A percentile compares a stretch with the other conserved stretches of the same genome.
These are phyloP conservation scores for Sedum album DNA, from an alignment of 164 flowering plant species.

Conservation along the genomic window DNA sequence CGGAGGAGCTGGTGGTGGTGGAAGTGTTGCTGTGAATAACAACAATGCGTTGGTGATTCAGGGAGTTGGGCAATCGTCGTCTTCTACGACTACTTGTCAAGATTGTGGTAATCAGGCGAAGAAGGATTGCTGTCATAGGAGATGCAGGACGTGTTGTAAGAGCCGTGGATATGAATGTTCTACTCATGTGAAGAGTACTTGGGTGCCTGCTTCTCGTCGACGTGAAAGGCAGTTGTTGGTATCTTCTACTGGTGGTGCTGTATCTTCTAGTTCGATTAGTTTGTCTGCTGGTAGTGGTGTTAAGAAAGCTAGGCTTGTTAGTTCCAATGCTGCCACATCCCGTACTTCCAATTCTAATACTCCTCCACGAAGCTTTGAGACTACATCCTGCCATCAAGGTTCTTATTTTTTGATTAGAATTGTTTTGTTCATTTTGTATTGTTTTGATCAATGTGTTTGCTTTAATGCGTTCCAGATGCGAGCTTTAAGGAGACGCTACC, in stretches of 20 bases:
- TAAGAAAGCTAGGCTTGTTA: slow-evolving; percentile 68
- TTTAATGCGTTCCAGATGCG: slow-evolving; percentile 34
- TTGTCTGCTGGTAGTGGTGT: slow-evolving; percentile 30
- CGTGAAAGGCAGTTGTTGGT: slow-evolving; percentile 65
- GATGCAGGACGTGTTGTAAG: slow-evolving; percentile 97
- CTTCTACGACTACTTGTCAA: slow-evolving; percentile 49
- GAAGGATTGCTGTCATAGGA: slow-evolving; percentile 73
- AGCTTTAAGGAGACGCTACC: slow-evolving; percentile 66
- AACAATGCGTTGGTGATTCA: slow-evolving; percentile 11
- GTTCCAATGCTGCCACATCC: slow-evolving; percentile 59
- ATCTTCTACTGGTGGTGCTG: slow-evolving; percentile 24
- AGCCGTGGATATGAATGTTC: slow-evolving; percentile 80
- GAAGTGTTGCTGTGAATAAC: not conserved
- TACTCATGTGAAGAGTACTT: slow-evolving; percentile 94
- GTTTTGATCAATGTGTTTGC: not conserved
- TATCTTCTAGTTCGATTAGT: slow-evolving; percentile 50
- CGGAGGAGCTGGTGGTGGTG: not conserved
- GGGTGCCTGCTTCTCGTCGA: slow-evolving; percentile 87
- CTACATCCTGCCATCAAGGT: slow-evolving; percentile 83
- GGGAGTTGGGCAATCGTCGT: slow-evolving; percentile 16
- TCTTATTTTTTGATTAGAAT: not conserved
- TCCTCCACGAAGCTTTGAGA: slow-evolving; percentile 84
- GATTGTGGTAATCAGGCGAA: slow-evolving; percentile 96
- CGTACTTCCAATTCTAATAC: slow-evolving; percentile 91
- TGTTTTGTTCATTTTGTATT: not conserved